Base-by-base conservation (phyloP, 2,329 filamentous ascomycete species). In the Penicillium decumbens region DNA sequence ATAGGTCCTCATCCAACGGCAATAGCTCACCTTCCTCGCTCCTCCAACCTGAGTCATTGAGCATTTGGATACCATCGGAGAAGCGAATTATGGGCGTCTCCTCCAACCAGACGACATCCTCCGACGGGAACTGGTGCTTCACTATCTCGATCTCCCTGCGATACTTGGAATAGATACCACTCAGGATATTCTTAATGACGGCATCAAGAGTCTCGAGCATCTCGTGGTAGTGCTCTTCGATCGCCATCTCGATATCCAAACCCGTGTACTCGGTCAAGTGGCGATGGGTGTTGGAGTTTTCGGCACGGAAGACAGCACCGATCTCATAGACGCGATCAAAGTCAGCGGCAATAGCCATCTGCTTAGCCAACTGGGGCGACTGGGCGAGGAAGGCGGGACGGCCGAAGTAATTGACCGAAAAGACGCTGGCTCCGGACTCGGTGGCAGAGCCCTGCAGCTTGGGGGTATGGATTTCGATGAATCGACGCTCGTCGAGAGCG, bases 201-300 rank as follows among this genome's bases (percentile, higher is more conserved):
- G 79, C 77, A 64, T 96, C 91, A 41, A 96, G 80, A 8, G 88
- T 77, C 32, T 83, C 77, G 28, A 96, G 80, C 43, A 91, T 87
- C 70, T 96, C 91, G 63, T 95, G 86, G 67, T 96, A 95, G 68
- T 95, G 85, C 60, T 88, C 83, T 43, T 90, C 85, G 55, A 96
- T 89, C 3, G 85, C 80, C 92, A 96, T 96, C 66, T 96, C 91
- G 15, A 96, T 71, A 77, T 96, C 91, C 27, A 96, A 77, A 47
- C 91, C 91, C 4, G 90, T 96, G 67, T 95, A 96, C 68, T 96
- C 91, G 0, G 91, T 95, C 77, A 96, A 77, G 68, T 96, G 91
- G 32, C 91, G 84, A 64, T 95, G 91, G 0, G 91, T 96, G 70
- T 96, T 96, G 65, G 88, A 95, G 74, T 96, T 95, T 68, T 96